These are phyloP conservation scores for Aspergillus oerlinghausenensis DNA, from an alignment of 2,329 filamentous ascomycete species.

Conservation along the genomic window DNA sequence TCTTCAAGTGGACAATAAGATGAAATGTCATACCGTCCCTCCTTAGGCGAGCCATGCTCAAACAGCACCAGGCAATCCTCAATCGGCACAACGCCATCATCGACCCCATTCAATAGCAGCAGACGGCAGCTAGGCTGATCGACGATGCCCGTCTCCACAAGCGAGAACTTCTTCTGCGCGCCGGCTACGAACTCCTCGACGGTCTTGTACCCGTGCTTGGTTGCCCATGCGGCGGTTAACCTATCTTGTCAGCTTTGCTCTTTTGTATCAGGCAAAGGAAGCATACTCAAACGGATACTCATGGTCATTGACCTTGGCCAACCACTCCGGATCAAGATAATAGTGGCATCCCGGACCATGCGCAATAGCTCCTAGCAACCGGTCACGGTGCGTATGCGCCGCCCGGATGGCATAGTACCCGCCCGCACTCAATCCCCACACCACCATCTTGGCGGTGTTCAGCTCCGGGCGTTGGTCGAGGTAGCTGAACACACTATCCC, in stretches of 20 bases:
- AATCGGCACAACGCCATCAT: slow-evolving; percentile 63
- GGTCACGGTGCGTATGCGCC: slow-evolving; percentile 60
- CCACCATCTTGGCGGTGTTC: slow-evolving; percentile 54
- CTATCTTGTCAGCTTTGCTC: slow-evolving; percentile 21
- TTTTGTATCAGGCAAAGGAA: not conserved
- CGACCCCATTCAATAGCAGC: slow-evolving; percentile 59
- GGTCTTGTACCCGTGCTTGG: slow-evolving; percentile 58
- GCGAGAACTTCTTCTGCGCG: slow-evolving; percentile 58
- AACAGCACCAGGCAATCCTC: slow-evolving; percentile 63
- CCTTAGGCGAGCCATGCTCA: slow-evolving; percentile 62
- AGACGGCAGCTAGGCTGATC: slow-evolving; percentile 53
- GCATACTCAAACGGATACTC: slow-evolving; percentile 59
- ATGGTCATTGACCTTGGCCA: slow-evolving; percentile 59
- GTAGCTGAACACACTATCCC: slow-evolving; percentile 60
- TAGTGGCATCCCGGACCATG: slow-evolving; percentile 62
- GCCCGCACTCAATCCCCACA: slow-evolving; percentile 62
- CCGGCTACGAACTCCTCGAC: slow-evolving; percentile 53
- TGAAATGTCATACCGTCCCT: slow-evolving; percentile 50
- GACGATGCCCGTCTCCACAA: slow-evolving; percentile 57
- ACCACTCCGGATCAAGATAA: slow-evolving; percentile 57
- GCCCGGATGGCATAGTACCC: slow-evolving; percentile 65
- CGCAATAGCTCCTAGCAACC: slow-evolving; percentile 54
- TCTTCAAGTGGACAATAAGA: no score
- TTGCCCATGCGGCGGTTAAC: slow-evolving; percentile 52
- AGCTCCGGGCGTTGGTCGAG: slow-evolving; percentile 49